Conservation (phyloP, 768 basidiomycete species). For the Scleroderma bovista region DNA sequence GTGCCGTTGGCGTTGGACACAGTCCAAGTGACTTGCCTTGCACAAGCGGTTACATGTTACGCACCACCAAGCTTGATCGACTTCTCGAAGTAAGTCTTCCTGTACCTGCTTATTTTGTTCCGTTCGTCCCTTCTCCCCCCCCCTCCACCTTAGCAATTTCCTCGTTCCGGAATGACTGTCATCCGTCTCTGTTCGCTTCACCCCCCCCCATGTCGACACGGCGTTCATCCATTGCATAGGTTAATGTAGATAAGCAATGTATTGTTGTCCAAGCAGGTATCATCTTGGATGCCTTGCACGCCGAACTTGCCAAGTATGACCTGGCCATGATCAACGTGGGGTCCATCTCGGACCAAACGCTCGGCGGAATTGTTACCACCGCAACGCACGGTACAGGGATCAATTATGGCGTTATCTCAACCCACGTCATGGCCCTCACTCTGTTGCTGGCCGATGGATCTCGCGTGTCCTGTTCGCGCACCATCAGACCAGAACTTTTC, state of each 20-base stretch:
- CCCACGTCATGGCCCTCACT: constrained; percentile 68
- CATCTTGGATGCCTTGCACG: constrained; percentile 69
- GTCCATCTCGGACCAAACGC: constrained; percentile 93
- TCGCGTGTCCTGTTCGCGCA: constrained; percentile 59
- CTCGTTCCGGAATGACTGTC: not conserved
- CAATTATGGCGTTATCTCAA: constrained; percentile 73
- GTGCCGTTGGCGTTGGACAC: constrained; percentile 88
- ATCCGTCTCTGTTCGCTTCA: constrained; percentile 1
- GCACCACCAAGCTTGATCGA: constrained; percentile 65
- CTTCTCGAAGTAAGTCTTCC: constrained; percentile 65
- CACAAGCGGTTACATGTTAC: constrained; percentile 81
- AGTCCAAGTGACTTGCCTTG: constrained; percentile 92
- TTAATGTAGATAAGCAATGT: constrained; percentile 61
- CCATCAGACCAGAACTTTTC: constrained; percentile 70
- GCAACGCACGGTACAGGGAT: constrained; percentile 93
- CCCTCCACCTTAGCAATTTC: too few species aligned
- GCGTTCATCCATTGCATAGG: constrained; percentile 35
- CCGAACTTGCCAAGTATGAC: constrained; percentile 52
- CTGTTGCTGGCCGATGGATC: constrained; percentile 75
- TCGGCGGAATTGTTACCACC: constrained; percentile 89
- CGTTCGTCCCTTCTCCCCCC: constrained; percentile 8
- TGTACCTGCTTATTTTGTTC: constrained; percentile 12
- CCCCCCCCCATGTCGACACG: constrained; percentile 3
- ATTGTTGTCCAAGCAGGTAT: constrained; percentile 77
- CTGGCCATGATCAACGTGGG: constrained; percentile 92